phyloP scores from a whole-genome alignment of 1,139 yeast genomes.

The Lodderomyces pseudojiufengensis region DNA sequence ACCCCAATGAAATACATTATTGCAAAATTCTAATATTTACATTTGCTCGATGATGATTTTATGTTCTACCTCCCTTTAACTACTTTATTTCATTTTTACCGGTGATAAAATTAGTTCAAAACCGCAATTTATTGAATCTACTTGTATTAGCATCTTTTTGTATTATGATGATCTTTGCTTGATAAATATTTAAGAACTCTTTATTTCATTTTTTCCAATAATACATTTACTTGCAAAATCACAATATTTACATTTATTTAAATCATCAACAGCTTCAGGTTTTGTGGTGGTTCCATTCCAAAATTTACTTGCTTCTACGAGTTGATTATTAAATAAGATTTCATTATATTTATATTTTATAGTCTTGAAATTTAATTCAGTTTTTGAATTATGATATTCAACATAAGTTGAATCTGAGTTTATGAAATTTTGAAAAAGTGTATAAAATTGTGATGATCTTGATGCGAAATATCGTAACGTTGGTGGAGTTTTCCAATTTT shows the following conservation, averaged over 20 bases:
- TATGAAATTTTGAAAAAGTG: constrained; percentile 28
- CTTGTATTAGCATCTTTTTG: too few relatives aligned
- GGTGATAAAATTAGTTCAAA: too few relatives aligned
- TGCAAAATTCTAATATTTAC: too few relatives aligned
- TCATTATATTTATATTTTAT: constrained; percentile 34
- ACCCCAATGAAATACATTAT: too few relatives aligned
- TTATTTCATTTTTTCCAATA: constrained; percentile 19
- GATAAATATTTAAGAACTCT: too few relatives aligned
- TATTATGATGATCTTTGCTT: too few relatives aligned
- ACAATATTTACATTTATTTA: constrained; percentile 50
- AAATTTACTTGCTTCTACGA: constrained; percentile 36
- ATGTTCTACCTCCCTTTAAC: too few relatives aligned
- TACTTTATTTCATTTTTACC: too few relatives aligned
- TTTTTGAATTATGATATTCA: constrained; percentile 47
- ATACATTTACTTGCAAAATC: constrained; percentile 40
- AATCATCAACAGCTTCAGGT: constrained; percentile 38
- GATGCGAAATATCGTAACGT: constrained; percentile 57
- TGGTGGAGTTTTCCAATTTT: constrained; percentile 49
- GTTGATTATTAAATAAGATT: constrained; percentile 21
- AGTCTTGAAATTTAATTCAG: constrained; percentile 35
- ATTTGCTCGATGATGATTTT: too few relatives aligned
- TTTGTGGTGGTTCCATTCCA: constrained; percentile 52
- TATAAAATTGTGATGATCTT: constrained; percentile 49
- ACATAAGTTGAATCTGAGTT: constrained; percentile 36
- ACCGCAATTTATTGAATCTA: too few relatives aligned